Evolutionary conservation across 2,329 filamentous ascomycete genomes (phyloP), one percentile per base, ranked within the genome.

Genomic region (Talaromyces sp.): DNA sequence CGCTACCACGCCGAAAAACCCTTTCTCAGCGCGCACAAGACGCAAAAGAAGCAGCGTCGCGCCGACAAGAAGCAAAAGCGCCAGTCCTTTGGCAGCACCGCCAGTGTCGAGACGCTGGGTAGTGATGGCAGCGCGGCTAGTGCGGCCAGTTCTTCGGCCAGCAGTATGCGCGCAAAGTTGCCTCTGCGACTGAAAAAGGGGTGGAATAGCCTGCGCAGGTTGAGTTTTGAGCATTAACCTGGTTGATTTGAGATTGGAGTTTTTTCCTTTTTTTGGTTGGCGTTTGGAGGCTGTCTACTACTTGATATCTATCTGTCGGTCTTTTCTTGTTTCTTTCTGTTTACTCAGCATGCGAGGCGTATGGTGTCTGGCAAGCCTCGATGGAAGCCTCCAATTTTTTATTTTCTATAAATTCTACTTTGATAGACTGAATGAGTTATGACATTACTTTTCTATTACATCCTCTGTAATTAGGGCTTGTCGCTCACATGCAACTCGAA

Each of bases 11-110:
- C 61, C 72, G 27, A 70, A 66, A 10, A 70, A 62, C 21, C 66
- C 67, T 26, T 75, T 71, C 64, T 69, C 66, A 61, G 65, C 67
- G 2, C 69, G 72, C 65, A n/a, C 65, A 66, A 60, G 70, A 68
- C 60, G 61, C 62, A 43, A 62, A 67, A 29, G 54, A 10, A 54
- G 27, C 57, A 57, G 31, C 54, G 53, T 2, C 59, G 59, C 35
- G 51, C 56, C 19, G 60, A 65, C 3, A 69, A 67, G 61, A 57
- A 61, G 11, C 60, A 63, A 48, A 62, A 61, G 6, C 62, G 59
- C 48, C 35, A 11, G 8, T 58, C 59, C 48, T 61, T 62, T 35
- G 55, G 31, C 10, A 29, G 56, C 26, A 53, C 48, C 11, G 27
- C 48, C 3, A 61, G 60, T 35, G 46, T 59, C 5, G 54, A 51